Base-by-base conservation (phyloP, 2,329 filamentous ascomycete genomes). In the Mollisiaceae sp. region DNA sequence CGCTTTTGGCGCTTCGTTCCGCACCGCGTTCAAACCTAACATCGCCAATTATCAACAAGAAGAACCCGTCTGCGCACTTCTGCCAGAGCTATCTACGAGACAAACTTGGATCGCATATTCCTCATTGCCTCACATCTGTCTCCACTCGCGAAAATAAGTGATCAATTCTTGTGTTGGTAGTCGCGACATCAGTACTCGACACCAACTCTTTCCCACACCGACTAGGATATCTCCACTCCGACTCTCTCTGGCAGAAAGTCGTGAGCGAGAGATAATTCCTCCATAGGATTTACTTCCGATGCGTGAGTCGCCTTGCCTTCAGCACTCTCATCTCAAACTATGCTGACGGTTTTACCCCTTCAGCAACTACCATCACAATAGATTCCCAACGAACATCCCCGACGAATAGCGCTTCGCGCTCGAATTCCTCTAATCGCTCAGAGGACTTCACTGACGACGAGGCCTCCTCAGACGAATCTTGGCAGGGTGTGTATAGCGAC, bases 401-500 rank as follows among this genome's bases (percentile, higher is more conserved):
- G 38, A 60, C 69, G 41, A 67, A 70, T 50, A 72, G 63, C 57
- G 71, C 73, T 12, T 73, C 74, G 36, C 74, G 69, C 41, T 75
- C 74, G 14, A 67, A 67, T 43, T 73, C 72, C 20, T 32, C 24
- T 11, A 27, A 54, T 35, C 68, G 66, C 36, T 70, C 69, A 15
- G 71, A 74, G 56, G 72, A 70, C 32, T 75, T 67, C 61, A 72
- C 70, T 20, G 74, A 74, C 72, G 73, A 74, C 59, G 72, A 74
- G 50, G 71, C 32, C 11, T 57, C 55, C 66, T 66, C 70, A 70
- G 73, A 73, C 66, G 73, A 72, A 38, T 72, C 66, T 55, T 77
- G 73, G 77, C 74, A 75, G 58, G 60, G 59, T 54, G 75, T 80
- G 18, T 77, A 80, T 58, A 79, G 80, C 68, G 82, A 82, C 73